A percentile compares a stretch with the other conserved stretches of the same genome.
Evolutionary conservation across 2,329 filamentous ascomycete species (phyloP).

Genomic region (Stagonosporopsis cucurbitacearum): DNA sequence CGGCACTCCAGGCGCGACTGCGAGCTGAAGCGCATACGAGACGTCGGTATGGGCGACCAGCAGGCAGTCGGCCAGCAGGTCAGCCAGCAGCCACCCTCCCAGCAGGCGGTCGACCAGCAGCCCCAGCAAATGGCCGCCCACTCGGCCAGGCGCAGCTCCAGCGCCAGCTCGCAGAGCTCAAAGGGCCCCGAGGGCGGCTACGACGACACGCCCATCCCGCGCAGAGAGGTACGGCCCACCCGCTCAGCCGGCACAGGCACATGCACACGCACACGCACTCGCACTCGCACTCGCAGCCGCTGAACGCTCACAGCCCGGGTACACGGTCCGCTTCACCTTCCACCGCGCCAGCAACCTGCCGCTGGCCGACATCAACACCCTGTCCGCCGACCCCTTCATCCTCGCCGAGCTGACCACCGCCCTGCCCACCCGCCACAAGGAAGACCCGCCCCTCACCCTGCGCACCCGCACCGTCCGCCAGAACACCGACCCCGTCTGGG

Average conservation of each 20-base stretch:
- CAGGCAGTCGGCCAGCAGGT: conserved; percentile 15
- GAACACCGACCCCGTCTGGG: conserved; percentile 78
- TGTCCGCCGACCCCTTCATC: conserved; percentile 85
- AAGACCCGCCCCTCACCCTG: conserved; percentile 77
- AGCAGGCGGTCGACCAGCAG: conserved; percentile 12
- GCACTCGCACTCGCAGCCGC: not conserved
- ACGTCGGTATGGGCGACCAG: too few species aligned
- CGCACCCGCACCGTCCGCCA: conserved; percentile 78
- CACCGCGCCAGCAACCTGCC: conserved; percentile 82
- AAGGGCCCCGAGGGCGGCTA: conserved; percentile 74
- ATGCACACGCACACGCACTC: not conserved
- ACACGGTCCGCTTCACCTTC: conserved; percentile 84
- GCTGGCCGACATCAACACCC: conserved; percentile 76
- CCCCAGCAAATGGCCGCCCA: too few species aligned
- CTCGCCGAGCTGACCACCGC: conserved; percentile 75
- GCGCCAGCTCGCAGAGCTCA: conserved; percentile 32
- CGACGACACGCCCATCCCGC: conserved; percentile 78
- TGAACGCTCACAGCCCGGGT: conserved; percentile 68
- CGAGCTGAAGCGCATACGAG: too few species aligned
- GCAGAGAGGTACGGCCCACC: conserved; percentile 32
- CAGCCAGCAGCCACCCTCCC: too few species aligned
- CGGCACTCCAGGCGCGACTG: not conserved
- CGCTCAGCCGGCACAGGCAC: too few species aligned
- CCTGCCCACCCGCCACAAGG: conserved; percentile 79
- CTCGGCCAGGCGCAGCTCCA: conserved; percentile 37